Conservation (phyloP, 768 basidiomycete genomes). For the Boletus fagicola region DNA sequence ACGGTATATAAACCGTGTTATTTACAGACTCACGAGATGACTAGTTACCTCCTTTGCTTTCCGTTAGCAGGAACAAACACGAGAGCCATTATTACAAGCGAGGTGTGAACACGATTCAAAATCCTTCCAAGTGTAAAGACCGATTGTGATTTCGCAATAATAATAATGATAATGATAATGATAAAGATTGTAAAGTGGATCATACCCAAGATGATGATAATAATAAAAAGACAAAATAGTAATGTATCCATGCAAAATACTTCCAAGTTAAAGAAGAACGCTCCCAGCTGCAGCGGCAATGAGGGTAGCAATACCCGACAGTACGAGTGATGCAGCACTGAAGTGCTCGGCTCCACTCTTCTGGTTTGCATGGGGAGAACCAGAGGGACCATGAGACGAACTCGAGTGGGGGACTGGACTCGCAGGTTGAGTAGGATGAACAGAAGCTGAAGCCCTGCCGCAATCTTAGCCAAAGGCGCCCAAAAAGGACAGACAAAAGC, state of each 20-base stretch:
- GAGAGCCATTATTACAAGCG: neutral
- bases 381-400: conserved; percentile 15
- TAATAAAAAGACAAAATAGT: neutral
- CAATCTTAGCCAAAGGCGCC: neutral
- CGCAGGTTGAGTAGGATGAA: neutral
- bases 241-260: conserved; percentile 11
- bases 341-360: conserved; percentile 34
- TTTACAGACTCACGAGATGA: neutral
- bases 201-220: conserved; percentile 1
- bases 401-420: conserved; percentile 5
- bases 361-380: conserved; percentile 31
- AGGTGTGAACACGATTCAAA: neutral
- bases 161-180: neutral
- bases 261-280: conserved; percentile 20
- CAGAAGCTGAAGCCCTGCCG: conserved; percentile 5
- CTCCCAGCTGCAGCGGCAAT: conserved; percentile 24
- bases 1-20: conserved; percentile 9
- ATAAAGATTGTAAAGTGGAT: conserved; percentile 4
- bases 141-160: neutral
- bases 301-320: conserved; percentile 25
- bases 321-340: conserved; percentile 18
- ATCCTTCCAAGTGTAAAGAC: neutral
- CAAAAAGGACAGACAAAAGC: neutral
- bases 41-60: neutral
- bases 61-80: neutral